phyloP scores from a whole-genome alignment of 768 basidiomycete genomes.

The Mrakia gelida region DNA sequence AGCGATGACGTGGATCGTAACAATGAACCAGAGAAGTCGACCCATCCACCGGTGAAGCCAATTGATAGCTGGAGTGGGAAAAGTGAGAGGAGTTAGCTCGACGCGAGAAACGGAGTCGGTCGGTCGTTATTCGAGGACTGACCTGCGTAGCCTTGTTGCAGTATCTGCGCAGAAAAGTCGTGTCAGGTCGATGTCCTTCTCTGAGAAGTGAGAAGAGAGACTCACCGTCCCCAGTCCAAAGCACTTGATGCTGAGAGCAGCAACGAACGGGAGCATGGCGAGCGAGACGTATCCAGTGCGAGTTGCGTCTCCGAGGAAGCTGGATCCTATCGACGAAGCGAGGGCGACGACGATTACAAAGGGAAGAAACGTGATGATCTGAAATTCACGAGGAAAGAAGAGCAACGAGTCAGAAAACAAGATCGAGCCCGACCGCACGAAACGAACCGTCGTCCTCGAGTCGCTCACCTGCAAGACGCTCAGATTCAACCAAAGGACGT shows the following conservation, averaged over 20 bases:
- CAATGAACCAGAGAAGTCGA: conserved; percentile 6
- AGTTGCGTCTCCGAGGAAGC: conserved; percentile 1
- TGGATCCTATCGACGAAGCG: neutral
- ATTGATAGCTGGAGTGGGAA: neutral
- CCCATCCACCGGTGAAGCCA: conserved; percentile 22
- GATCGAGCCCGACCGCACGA: neutral
- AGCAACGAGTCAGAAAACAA: neutral
- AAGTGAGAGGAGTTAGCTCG: neutral
- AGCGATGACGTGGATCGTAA: neutral
- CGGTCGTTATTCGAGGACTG: neutral
- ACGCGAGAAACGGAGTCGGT: neutral
- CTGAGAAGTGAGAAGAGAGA: too few species aligned
- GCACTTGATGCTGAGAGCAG: neutral
- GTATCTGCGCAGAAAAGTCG: neutral
- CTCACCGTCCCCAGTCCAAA: conserved; percentile 4
- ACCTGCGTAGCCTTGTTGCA: conserved; percentile 10
- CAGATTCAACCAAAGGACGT: neutral
- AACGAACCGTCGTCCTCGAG: neutral
- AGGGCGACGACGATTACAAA: conserved; percentile 5
- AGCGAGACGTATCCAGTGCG: neutral
- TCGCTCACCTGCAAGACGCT: neutral
- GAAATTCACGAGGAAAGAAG: neutral
- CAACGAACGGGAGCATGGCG: conserved; percentile 3
- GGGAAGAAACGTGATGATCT: conserved; percentile 9
- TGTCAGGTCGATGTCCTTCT: neutral